A percentile compares a stretch with the other conserved stretches of the same genome.
Evolutionary conservation across 2,329 filamentous ascomycete genomes (phyloP).

Genomic region (Teratosphaeria gauchensis): DNA sequence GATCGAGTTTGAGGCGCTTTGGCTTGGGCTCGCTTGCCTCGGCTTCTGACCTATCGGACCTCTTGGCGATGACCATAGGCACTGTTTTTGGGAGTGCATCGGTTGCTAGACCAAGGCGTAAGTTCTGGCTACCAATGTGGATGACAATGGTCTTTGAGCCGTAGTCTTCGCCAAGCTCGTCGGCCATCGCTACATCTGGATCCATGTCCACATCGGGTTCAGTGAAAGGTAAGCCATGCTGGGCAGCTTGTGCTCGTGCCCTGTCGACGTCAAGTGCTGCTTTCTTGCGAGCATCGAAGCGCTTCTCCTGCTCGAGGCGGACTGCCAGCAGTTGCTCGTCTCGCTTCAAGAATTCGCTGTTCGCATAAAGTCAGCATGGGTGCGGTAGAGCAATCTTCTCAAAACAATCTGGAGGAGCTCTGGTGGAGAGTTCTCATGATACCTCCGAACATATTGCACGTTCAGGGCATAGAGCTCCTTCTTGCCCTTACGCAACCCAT

Average conservation of each 20-base stretch:
- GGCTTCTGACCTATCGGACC: slow-evolving; percentile 67
- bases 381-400: background rate
- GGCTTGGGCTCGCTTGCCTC: slow-evolving; percentile 75
- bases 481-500: slow-evolving; percentile 24
- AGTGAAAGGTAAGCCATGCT: slow-evolving; percentile 32
- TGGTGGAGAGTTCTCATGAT: slow-evolving; percentile 2
- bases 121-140: slow-evolving; percentile 88
- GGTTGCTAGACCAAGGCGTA: slow-evolving; percentile 89
- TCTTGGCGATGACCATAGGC: slow-evolving; percentile 82
- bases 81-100: slow-evolving; percentile 91
- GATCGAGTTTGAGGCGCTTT: slow-evolving; percentile 52
- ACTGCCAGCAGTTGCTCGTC: slow-evolving; percentile 92
- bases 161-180: slow-evolving; percentile 51
- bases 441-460: slow-evolving; percentile 26
- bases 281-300: slow-evolving; percentile 72
- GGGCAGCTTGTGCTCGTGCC: slow-evolving; percentile 64
- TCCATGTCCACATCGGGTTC: slow-evolving; percentile 25
- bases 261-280: slow-evolving; percentile 81
- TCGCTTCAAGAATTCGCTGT: slow-evolving; percentile 91
- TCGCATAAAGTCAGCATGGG: background rate
- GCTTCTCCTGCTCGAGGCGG: slow-evolving; percentile 79
- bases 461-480: slow-evolving; percentile 26
- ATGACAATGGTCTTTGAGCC: slow-evolving; percentile 90
- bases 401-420: background rate
- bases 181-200: slow-evolving; percentile 47